A percentile compares a stretch with the other conserved stretches of the same genome.
Evolutionary conservation across 441 rosid species (phyloP).

Genomic region (Eruca vesicaria): DNA sequence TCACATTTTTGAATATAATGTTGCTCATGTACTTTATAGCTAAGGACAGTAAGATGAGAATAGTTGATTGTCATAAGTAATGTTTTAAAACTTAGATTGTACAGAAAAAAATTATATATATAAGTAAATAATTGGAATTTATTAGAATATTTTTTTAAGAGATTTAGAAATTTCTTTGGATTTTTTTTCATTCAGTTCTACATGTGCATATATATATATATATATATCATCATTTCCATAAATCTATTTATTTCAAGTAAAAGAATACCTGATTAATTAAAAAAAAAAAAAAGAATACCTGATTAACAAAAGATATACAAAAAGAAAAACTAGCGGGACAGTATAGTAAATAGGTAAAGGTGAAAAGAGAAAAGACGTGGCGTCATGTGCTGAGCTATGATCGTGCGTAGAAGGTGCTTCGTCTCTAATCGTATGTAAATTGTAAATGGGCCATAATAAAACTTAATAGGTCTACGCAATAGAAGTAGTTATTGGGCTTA

Average conservation of each 20-base stretch:
- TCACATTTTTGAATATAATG: background rate
- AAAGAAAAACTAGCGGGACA: background rate
- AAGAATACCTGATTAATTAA: background rate
- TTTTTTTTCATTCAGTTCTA: background rate
- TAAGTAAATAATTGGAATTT: background rate
- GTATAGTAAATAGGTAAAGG: background rate
- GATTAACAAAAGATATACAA: too few species aligned
- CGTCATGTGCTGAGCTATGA: constrained; percentile 28
- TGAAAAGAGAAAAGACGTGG: constrained; percentile 25
- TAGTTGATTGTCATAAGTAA: background rate
- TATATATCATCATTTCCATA: background rate
- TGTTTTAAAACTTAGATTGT: background rate
- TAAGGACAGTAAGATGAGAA: background rate
- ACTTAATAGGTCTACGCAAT: background rate
- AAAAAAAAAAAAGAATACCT: too few species aligned
- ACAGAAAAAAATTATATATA: too few species aligned
- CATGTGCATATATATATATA: background rate
- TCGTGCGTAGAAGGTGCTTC: constrained; percentile 25
- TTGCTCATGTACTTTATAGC: background rate
- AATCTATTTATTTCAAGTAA: background rate
- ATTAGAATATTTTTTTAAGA: background rate
- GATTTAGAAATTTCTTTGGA: background rate
- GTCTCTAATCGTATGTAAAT: background rate
- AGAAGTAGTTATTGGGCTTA: background rate
- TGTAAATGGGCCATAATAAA: constrained; percentile 6